A percentile compares a stretch with the other conserved stretches of the same genome.
Conservation (phyloP, 306 rosid species). For the Canavalia ensiformis region DNA sequence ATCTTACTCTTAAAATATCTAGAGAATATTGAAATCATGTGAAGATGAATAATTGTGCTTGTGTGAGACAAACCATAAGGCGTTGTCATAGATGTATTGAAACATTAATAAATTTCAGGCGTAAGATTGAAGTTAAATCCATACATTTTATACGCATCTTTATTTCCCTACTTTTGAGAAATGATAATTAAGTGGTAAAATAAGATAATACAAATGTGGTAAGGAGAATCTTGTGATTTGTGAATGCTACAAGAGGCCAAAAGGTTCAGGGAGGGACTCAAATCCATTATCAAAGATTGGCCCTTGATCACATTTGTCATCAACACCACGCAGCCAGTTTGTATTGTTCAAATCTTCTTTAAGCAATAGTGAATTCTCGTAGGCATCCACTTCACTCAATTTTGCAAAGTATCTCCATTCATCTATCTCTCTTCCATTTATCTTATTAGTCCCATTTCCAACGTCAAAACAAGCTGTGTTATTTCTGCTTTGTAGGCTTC, state of each 20-base stretch:
- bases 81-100: background rate
- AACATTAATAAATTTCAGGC: background rate
- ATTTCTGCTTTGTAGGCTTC: conserved; percentile 53
- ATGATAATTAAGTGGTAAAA: background rate
- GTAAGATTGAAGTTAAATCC: conserved; percentile 21
- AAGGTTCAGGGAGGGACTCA: conserved; percentile 84
- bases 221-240: conserved; percentile 39
- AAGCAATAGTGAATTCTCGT: conserved; percentile 72
- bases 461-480: conserved; percentile 51
- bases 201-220: conserved; percentile 30
- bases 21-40: too few relatives aligned
- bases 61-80: too few relatives aligned
- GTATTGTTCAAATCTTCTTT: conserved; percentile 79
- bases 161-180: background rate
- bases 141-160: background rate
- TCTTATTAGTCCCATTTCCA: conserved; percentile 45
- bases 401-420: conserved; percentile 54
- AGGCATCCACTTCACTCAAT: conserved; percentile 68
- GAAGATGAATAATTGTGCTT: too few relatives aligned
- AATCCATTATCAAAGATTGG: conserved; percentile 77
- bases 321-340: conserved; percentile 73
- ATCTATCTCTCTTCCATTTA: conserved; percentile 54
- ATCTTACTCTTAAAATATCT: too few relatives aligned
- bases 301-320: conserved; percentile 66
- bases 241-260: conserved; percentile 63